phyloP scores from a whole-genome alignment of 2,329 filamentous ascomycete species.

The Chaetomium sp. region DNA sequence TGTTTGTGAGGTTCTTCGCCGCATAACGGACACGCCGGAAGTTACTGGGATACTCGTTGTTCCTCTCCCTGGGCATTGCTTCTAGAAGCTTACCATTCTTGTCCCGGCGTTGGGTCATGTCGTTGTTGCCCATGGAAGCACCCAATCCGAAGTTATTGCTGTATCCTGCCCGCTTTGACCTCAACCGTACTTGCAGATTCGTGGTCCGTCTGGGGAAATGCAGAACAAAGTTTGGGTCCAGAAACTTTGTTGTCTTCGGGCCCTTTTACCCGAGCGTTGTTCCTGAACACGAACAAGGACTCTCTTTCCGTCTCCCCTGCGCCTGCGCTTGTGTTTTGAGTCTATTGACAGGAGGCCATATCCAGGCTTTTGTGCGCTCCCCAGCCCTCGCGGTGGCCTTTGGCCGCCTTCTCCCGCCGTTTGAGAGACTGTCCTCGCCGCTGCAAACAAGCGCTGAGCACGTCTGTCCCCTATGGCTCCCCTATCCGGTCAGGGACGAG shows the following conservation, averaged over 20 bases:
- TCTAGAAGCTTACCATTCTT: slow-evolving; percentile 31
- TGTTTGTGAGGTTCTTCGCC: slow-evolving; percentile 8
- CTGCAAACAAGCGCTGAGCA: neutral
- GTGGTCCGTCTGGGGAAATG: slow-evolving; percentile 26
- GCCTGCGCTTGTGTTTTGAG: neutral
- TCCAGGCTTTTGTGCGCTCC: neutral
- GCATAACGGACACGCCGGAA: slow-evolving; percentile 25
- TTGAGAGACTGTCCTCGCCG: neutral
- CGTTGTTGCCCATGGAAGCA: neutral
- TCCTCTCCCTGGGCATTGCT: slow-evolving; percentile 11
- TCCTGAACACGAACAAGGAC: slow-evolving; percentile 16
- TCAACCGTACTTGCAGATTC: slow-evolving; percentile 20
- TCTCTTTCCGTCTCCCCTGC: slow-evolving; percentile 8
- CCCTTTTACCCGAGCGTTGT: slow-evolving; percentile 14
- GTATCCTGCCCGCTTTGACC: slow-evolving; percentile 30
- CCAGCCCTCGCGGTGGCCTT: no score
- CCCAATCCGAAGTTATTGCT: slow-evolving; percentile 7
- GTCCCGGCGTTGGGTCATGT: slow-evolving; percentile 1
- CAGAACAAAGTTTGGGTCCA: slow-evolving; percentile 10
- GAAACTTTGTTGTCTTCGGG: neutral
- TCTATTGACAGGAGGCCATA: neutral
- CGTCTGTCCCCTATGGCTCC: neutral
- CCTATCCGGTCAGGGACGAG: slow-evolving; percentile 30
- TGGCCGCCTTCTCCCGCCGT: neutral
- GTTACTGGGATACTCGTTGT: slow-evolving; percentile 7